Evolutionary conservation across 371 early-diverging fungal species (phyloP).

Genomic region (Saksenaea vasiformis): DNA sequence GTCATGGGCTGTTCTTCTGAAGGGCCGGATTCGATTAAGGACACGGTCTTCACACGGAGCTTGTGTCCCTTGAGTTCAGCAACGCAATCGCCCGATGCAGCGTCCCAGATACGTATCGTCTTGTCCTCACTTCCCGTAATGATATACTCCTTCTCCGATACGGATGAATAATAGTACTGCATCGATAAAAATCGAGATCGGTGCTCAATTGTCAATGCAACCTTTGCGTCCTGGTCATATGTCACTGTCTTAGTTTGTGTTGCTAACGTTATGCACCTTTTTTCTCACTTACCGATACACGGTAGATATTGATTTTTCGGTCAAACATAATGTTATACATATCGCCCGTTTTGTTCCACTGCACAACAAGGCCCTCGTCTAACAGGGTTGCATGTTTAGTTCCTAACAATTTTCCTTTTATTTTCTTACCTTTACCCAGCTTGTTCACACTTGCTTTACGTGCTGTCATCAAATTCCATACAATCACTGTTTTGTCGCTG

Average conservation of each 20-base stretch:
- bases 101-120: constrained; percentile 65
- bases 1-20: constrained; percentile 30
- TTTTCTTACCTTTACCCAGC: constrained; percentile 48
- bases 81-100: constrained; percentile 54
- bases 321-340: constrained; percentile 79
- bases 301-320: constrained; percentile 70
- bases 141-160: constrained; percentile 57
- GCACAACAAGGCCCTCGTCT: constrained; percentile 65
- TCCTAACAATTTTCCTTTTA: neutral
- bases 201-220: constrained; percentile 49
- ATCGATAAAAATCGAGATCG: constrained; percentile 52
- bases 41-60: constrained; percentile 47
- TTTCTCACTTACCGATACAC: constrained; percentile 54
- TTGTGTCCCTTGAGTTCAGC: constrained; percentile 64
- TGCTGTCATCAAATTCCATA: constrained; percentile 92
- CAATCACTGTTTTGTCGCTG: constrained; percentile 75
- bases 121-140: constrained; percentile 77
- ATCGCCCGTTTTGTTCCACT: constrained; percentile 77
- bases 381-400: neutral
- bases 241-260: neutral
- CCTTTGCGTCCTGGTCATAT: constrained; percentile 53
- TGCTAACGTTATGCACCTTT: neutral
- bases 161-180: constrained; percentile 45
- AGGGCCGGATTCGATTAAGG: constrained; percentile 36
- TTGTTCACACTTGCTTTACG: constrained; percentile 74